These are phyloP conservation scores for Exophiala sideris DNA, from an alignment of 2,329 filamentous ascomycete genomes.

Conservation along the genomic window DNA sequence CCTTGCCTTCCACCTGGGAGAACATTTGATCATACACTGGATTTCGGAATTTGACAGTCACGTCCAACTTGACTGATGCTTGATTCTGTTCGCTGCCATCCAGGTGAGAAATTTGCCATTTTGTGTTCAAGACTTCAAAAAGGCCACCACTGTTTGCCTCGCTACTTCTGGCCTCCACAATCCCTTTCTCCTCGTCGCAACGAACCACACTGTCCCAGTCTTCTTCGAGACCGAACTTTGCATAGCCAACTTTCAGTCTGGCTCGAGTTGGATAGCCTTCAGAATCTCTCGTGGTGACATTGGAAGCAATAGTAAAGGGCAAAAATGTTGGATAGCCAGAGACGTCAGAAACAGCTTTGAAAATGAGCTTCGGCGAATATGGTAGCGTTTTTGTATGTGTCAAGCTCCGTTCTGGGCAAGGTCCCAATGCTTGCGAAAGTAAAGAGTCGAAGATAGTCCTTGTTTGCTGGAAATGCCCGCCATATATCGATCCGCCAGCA, in stretches of 20 bases:
- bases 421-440: slow-evolving; percentile 25
- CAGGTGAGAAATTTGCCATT: slow-evolving; percentile 42
- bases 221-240: slow-evolving; percentile 65
- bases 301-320: slow-evolving; percentile 79
- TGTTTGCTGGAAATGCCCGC: slow-evolving; percentile 7
- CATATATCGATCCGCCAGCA: neutral
- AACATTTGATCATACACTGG: slow-evolving; percentile 84
- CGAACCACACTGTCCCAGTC: slow-evolving; percentile 75
- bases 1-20: slow-evolving; percentile 74
- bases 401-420: slow-evolving; percentile 55
- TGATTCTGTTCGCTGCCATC: slow-evolving; percentile 38
- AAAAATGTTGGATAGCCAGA: slow-evolving; percentile 80
- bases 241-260: slow-evolving; percentile 80
- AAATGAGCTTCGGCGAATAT: slow-evolving; percentile 68
- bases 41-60: slow-evolving; percentile 82
- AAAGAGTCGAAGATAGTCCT: slow-evolving; percentile 26
- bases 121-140: slow-evolving; percentile 44
- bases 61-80: slow-evolving; percentile 71
- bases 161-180: slow-evolving; percentile 67
- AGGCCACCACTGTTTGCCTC: slow-evolving; percentile 55
- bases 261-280: slow-evolving; percentile 64
- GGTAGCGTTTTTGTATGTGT: slow-evolving; percentile 72
- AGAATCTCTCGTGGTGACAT: slow-evolving; percentile 70
- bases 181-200: slow-evolving; percentile 64
- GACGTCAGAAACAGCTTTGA: slow-evolving; percentile 83